A percentile compares a stretch with the other conserved stretches of the same genome.
phyloP scores from a whole-genome alignment of 371 early-diverging fungal species.

The Entomophthora muscae region DNA sequence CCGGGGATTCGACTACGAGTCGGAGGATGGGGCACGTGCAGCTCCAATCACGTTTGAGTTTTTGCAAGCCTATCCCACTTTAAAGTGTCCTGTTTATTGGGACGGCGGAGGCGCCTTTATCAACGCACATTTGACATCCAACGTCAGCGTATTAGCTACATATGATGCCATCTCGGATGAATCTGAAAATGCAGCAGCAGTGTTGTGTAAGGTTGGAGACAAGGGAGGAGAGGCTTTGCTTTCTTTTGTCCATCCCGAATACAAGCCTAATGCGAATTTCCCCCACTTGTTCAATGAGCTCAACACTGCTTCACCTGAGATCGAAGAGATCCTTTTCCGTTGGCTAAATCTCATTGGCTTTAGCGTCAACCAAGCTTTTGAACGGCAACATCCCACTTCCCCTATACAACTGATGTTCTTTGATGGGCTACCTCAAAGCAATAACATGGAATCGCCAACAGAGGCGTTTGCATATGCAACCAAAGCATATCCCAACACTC shows the following conservation, averaged over 20 bases:
- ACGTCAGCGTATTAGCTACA: slow-evolving; percentile 33
- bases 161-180: slow-evolving; percentile 25
- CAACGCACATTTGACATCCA: slow-evolving; percentile 18
- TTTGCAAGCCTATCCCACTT: background rate
- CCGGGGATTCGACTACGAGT: slow-evolving; percentile 63
- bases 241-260: slow-evolving; percentile 55
- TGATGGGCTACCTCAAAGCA: no score
- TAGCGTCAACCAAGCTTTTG: no score
- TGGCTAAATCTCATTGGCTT: no score
- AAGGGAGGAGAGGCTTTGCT: slow-evolving; percentile 36
- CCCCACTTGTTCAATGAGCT: no score
- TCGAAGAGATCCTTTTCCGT: no score
- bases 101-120: slow-evolving; percentile 70
- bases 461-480: no score
- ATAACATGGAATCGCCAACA: no score
- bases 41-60: slow-evolving; percentile 8
- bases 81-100: slow-evolving; percentile 28
- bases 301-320: no score
- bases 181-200: slow-evolving; percentile 21
- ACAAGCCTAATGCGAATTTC: no score
- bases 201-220: slow-evolving; percentile 33
- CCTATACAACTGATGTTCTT: no score
- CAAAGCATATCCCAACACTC: no score
- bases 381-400: no score
- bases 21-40: slow-evolving; percentile 41